Evolutionary conservation across 164 flowering plant species (phyloP), one percentile per base, ranked within the genome.

Genomic region (Kalanchoe fedtschenkoi): DNA sequence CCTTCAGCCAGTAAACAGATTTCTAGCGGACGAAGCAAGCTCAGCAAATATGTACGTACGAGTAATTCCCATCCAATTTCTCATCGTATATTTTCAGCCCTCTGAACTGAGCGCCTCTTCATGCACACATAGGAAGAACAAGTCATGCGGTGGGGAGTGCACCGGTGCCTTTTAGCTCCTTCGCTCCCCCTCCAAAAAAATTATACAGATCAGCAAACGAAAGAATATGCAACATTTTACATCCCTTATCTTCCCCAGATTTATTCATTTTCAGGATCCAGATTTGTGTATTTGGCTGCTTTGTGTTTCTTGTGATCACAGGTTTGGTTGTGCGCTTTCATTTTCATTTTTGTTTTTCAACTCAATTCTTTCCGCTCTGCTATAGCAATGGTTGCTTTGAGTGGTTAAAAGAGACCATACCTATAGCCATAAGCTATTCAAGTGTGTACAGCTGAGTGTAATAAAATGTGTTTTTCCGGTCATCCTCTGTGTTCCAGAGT

Each of bases 141-240:
- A 56, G 13, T 26, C 54, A 47, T 70, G 64, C 67, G 75, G 62
- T 63, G 77, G 88, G 84, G 83, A 79, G 81, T 72, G 83, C 79
- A 74, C 68, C 86, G 77, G 93, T 82, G 85, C 83, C 62, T 83
- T 91, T 90, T 76, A 83, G 88, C 92, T 88, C 87, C 79, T 77
- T 83, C 85, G 82, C 88, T 83, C 80, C 87, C 7, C 6, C 85
- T 43, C 22, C 82, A 61, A 70, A 85, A 76, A n/a, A 77, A 74
- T 77, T 71, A 59, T 65, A 70, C 67, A 61, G 43, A 60, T 41
- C 39, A 67, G 51, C 43, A 34, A 37, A 65, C 61, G 42, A 37
- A 63, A 54, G 7, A 0, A 24, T 10, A 43, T 34, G 16, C 3
- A 13, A 41, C 14, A 8, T 41, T 22, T 58, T 16, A 65, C 70